phyloP scores from a whole-genome alignment of 805 yeast genomes.

The Yamadazyma insecticola region DNA sequence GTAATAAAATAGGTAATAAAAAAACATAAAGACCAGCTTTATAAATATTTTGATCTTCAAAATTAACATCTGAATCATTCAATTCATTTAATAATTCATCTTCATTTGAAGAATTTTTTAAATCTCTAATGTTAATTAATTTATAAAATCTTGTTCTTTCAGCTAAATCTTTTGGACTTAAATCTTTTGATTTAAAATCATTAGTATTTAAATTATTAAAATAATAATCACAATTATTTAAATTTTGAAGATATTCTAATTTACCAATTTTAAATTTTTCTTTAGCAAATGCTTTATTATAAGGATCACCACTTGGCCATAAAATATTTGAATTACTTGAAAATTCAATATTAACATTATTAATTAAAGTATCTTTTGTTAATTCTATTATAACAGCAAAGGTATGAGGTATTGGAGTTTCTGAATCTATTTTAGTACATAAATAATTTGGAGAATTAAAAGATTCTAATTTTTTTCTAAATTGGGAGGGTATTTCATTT shows the following conservation, averaged over 20 bases:
- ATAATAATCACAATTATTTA: conserved; percentile 42
- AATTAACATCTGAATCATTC: conserved; percentile 3
- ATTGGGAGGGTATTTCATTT: conserved; percentile 6
- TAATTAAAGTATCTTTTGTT: conserved; percentile 32
- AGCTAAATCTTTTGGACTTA: conserved; percentile 42
- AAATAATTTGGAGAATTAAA: conserved; percentile 33
- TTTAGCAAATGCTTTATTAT: conserved; percentile 36
- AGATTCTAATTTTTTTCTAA: conserved; percentile 17
- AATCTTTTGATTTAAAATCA: conserved; percentile 36
- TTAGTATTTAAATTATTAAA: conserved; percentile 38
- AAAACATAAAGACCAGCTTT: conserved; percentile 71
- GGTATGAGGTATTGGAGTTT: conserved; percentile 45
- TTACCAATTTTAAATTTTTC: conserved; percentile 48
- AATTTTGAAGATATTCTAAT: conserved; percentile 41
- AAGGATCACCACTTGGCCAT: conserved; percentile 55
- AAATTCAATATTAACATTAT: conserved; percentile 38
- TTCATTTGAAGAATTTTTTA: conserved; percentile 1
- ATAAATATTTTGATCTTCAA: conserved; percentile 15
- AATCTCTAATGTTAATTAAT: conserved; percentile 13
- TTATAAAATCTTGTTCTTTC: conserved; percentile 30
- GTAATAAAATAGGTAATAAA: conserved; percentile 57
- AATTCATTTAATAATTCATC: conserved; percentile 1
- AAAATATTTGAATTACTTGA: conserved; percentile 39
- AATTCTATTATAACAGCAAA: conserved; percentile 49
- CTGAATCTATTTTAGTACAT: conserved; percentile 32